phyloP scores from a whole-genome alignment of 352 stramenopile genomes.

The Pythium pectinolyticum region DNA sequence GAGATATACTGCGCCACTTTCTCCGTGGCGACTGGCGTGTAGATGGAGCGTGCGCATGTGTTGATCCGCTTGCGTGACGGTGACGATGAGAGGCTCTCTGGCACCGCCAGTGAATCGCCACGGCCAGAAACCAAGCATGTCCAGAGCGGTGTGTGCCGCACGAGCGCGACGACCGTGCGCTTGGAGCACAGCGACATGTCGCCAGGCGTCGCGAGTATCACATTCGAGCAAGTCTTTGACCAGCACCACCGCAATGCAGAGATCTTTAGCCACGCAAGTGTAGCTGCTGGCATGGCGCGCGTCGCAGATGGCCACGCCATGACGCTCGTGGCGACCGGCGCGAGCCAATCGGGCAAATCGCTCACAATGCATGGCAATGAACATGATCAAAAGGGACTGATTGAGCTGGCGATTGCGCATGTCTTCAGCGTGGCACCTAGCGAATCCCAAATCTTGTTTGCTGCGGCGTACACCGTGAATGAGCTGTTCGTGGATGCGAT shows the following conservation, averaged over 20 bases:
- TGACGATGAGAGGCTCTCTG: not conserved
- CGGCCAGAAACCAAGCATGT: conserved; percentile 4
- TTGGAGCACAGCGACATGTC: conserved; percentile 80
- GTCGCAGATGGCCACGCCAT: conserved; percentile 34
- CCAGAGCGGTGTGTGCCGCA: conserved; percentile 60
- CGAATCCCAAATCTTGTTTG: conserved; percentile 22
- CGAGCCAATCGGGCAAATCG: conserved; percentile 52
- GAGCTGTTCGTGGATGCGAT: conserved; percentile 14
- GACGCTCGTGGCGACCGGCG: conserved; percentile 54
- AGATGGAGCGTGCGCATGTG: conserved; percentile 50
- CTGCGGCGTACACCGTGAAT: conserved; percentile 1
- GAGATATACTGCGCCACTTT: no score
- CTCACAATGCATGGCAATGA: conserved; percentile 51
- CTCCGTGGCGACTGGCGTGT: not conserved
- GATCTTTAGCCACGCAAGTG: conserved; percentile 51
- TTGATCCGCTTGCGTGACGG: conserved; percentile 43
- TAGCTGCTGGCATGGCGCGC: conserved; percentile 30
- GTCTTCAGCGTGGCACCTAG: conserved; percentile 12
- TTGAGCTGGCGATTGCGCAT: conserved; percentile 22
- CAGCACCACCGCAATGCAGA: conserved; percentile 32
- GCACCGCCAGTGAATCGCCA: not conserved
- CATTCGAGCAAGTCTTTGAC: conserved; percentile 75
- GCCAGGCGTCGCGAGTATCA: conserved; percentile 71
- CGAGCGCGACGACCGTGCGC: conserved; percentile 58
- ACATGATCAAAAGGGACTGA: conserved; percentile 26